Evolutionary conservation across 2,329 filamentous ascomycete genomes (phyloP).

Genomic region (Chaetomium olivaceum): DNA sequence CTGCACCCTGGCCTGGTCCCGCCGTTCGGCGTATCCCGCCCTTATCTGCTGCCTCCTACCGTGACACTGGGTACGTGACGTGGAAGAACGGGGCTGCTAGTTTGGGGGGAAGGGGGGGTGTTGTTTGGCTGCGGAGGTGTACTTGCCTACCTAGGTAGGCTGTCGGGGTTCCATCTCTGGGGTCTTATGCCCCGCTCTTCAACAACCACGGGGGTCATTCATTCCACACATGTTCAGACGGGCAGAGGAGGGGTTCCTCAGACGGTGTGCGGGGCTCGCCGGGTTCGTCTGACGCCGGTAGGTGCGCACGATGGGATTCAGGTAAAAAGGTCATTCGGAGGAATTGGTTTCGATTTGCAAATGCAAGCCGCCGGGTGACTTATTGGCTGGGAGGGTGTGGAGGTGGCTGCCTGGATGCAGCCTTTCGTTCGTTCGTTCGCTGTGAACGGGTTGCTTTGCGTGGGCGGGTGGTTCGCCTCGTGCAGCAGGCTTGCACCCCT

Average conservation of each 20-base stretch:
- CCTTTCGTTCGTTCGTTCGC: not conserved
- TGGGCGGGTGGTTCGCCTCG: not conserved
- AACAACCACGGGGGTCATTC: too few species aligned
- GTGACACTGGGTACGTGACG: not conserved
- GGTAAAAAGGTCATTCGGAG: not conserved
- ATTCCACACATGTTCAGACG: not conserved
- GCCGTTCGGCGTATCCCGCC: constrained; percentile 2
- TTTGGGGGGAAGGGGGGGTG: not conserved
- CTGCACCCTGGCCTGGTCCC: not conserved
- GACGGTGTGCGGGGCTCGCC: not conserved
- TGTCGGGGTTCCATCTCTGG: too few species aligned
- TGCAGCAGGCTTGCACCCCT: not conserved
- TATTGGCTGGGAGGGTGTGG: not conserved
- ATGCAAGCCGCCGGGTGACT: constrained; percentile 19
- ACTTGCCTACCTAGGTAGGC: too few species aligned
- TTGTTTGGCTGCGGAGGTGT: too few species aligned
- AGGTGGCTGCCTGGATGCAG: not conserved
- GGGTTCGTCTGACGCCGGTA: not conserved
- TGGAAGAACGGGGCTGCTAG: not conserved
- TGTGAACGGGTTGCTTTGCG: not conserved
- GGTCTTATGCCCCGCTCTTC: not conserved
- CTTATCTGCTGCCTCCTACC: not conserved
- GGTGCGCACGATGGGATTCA: not conserved
- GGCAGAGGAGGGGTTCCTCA: not conserved
- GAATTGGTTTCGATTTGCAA: constrained; percentile 14